These are phyloP conservation scores for Globisporangium uncinulatum DNA, from an alignment of 352 stramenopile species.

Conservation along the genomic window DNA sequence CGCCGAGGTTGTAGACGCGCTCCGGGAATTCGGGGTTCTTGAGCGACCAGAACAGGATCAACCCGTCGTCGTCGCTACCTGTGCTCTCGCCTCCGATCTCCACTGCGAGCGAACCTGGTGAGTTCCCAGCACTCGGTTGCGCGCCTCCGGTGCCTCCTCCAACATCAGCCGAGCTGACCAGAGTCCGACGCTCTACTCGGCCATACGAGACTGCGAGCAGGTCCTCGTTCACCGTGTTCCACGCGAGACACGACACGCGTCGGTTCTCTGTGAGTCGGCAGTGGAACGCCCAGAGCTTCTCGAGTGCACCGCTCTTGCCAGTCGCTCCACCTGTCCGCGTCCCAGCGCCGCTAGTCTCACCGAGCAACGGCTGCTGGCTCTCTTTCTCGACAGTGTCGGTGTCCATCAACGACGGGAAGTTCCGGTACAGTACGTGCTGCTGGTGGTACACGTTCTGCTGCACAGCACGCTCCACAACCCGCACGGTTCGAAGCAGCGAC, in stretches of 20 bases:
- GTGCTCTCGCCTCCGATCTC: background rate
- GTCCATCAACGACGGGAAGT: constrained; percentile 45
- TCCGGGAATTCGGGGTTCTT: constrained; percentile 91
- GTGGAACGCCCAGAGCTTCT: constrained; percentile 74
- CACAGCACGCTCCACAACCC: constrained; percentile 76
- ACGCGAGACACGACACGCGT: constrained; percentile 72
- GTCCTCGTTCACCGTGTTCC: constrained; percentile 86
- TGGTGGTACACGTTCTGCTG: constrained; percentile 88
- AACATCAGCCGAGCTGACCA: background rate
- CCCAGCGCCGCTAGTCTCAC: constrained; percentile 11
- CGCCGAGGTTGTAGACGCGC: constrained; percentile 72
- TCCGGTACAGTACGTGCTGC: constrained; percentile 78
- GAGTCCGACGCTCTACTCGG: constrained; percentile 3
- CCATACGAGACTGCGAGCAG: constrained; percentile 89
- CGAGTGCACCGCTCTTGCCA: constrained; percentile 21
- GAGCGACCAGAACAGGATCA: constrained; percentile 93
- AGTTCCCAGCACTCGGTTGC: no score
- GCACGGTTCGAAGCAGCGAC: constrained; percentile 53
- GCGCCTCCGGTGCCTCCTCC: background rate
- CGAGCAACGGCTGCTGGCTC: background rate
- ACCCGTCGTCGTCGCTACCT: constrained; percentile 28
- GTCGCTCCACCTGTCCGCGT: constrained; percentile 2
- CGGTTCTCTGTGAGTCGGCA: constrained; percentile 56
- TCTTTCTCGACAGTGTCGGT: constrained; percentile 1
- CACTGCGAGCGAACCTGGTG: no score